Conservation (phyloP, 805 yeast genomes). For the Candida hungchunana region DNA sequence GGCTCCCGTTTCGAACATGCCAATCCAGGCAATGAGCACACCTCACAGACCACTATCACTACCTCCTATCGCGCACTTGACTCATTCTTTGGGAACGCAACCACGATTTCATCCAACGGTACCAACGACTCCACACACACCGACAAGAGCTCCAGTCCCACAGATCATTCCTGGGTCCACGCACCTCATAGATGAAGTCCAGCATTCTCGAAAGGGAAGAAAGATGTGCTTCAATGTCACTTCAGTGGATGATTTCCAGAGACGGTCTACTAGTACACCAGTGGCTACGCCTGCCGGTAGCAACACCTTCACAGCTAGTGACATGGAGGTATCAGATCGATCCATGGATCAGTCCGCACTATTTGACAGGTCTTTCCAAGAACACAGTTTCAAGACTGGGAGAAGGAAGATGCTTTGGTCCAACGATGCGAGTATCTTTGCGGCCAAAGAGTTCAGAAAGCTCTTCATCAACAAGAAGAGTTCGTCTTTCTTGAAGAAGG, state of each 20-base stretch:
- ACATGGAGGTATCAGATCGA: background rate
- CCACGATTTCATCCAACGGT: background rate
- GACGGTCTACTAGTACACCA: background rate
- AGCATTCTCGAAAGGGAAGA: constrained; percentile 9
- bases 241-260: constrained; percentile 13
- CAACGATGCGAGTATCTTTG: constrained; percentile 14
- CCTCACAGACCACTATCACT: constrained; percentile 7
- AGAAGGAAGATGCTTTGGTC: constrained; percentile 14
- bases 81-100: constrained; percentile 1
- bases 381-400: too few species aligned
- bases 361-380: constrained; percentile 5
- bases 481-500: constrained; percentile 16
- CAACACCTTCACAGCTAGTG: too few species aligned
- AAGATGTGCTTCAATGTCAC: constrained; percentile 13
- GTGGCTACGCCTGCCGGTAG: too few species aligned
- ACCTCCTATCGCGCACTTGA: constrained; percentile 14
- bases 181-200: constrained; percentile 9
- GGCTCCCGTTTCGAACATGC: too few species aligned
- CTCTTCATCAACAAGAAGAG: constrained; percentile 11
- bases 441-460: constrained; percentile 14
- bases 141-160: constrained; percentile 1
- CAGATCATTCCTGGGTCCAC: background rate
- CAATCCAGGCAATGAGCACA: constrained; percentile 2
- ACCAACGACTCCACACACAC: constrained; percentile 4
- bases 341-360: constrained; percentile 7